Evolutionary conservation across 106 monocot genomes (phyloP), one percentile per base, ranked within the genome.

Genomic region (Dendrobium nobile): DNA sequence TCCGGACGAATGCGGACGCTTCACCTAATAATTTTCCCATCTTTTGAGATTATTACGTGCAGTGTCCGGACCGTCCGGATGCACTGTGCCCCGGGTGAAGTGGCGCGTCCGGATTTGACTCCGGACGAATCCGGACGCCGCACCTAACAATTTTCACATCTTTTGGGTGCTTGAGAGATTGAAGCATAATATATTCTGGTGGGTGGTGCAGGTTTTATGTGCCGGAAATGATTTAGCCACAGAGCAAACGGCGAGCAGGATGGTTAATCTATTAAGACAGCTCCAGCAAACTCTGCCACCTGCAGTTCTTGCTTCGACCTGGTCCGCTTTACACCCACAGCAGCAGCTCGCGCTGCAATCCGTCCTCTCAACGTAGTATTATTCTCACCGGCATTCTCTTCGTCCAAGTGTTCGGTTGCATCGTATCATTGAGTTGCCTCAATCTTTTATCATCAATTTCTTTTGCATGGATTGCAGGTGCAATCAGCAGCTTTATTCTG

Each of bases 231-330:
- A 90, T 61, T 82, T 98, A 40, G 97, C 92, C 9, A 89, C 90
- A 7, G 97, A 94, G 77, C 88, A 98, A 80, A 94, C 97, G 0
- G 74, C 76, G 8, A 81, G 77, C 67, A 80, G 94, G 70, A 98
- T 98, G 85, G 73, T 94, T 19, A 94, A 84, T 83, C 82, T 98
- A 11, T 80, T 98, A 79, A 89, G 91, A 79, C 92, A 90, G 74
- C 88, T 98, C 40, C 94, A 94, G 84, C 92, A 98, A 78, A 98
- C 92, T 4, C 67, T 98, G 73, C 93, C 97, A 2, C 97, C 97
- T 11, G 54, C 83, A 72, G 88, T 87, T 4, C 93, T 96, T 1
- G 96, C 91, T 0, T 88, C 94, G 13, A 87, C 89, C 18, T 89
- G 89, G 88, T 92, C 94, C 3, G 86, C 92, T 0, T 81, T 98